Percentiles rank a stretch among this genome's conserved stretches.
Conservation (phyloP, 129 eudicot genomes). For the Scalesia atractyloides region DNA sequence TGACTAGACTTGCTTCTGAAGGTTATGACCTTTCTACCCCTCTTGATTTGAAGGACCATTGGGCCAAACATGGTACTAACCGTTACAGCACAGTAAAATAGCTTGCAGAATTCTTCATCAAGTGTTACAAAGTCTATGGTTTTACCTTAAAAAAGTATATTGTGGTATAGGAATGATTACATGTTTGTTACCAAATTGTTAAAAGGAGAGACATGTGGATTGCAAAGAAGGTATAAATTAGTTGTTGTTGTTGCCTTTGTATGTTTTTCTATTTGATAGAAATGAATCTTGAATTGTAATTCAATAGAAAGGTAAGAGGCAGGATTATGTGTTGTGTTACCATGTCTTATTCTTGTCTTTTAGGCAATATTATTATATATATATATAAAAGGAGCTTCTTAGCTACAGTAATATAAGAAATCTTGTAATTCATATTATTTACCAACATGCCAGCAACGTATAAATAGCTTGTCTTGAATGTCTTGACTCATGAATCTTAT, state of each 20-base stretch:
- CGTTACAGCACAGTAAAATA: conserved; percentile 62
- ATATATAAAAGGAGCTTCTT: too few species aligned
- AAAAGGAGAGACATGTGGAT: not conserved
- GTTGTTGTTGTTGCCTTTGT: not conserved
- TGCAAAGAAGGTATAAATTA: not conserved
- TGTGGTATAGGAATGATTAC: conserved; percentile 11
- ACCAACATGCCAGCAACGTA: too few species aligned
- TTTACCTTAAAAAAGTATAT: not conserved
- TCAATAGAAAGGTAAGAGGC: not conserved
- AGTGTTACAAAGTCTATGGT: not conserved
- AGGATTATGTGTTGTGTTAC: not conserved
- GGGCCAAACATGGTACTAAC: conserved; percentile 78
- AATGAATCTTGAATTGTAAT: conserved; percentile 23
- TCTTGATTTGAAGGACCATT: conserved; percentile 71
- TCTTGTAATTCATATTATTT: too few species aligned
- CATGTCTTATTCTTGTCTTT: not conserved
- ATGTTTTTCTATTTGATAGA: conserved; percentile 18
- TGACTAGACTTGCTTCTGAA: conserved; percentile 60
- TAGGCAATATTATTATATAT: too few species aligned
- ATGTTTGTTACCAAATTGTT: not conserved
- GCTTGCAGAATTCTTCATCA: conserved; percentile 19
- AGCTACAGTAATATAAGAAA: too few species aligned
- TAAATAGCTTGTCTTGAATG: too few species aligned
- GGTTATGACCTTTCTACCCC: conserved; percentile 66
- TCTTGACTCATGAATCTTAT: too few species aligned